Base-by-base conservation (phyloP, 2,329 filamentous ascomycete species). In the Hypoxylon sp. region DNA sequence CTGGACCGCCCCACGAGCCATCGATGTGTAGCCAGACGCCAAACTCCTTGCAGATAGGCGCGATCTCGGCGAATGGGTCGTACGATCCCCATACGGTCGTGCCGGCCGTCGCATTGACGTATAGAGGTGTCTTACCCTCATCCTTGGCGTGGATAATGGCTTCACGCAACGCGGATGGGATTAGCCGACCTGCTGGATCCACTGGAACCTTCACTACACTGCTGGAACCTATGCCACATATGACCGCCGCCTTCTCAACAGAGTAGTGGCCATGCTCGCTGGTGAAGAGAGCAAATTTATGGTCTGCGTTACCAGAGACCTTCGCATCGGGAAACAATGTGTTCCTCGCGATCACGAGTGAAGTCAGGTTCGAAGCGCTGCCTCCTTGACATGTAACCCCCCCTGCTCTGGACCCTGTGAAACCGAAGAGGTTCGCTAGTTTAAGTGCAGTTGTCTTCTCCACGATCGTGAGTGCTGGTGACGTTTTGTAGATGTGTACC, bases 41-140 rank as follows among this genome's bases (percentile, higher is more conserved):
- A 77, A 94, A 86, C 66, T 86, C 85, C 71, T 88, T 86, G 81
- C 93, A 96, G 17, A 98, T 85, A 30, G 82, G 83, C 0, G 90
- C 86, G 69, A 98, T 90, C 2, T 86, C 87, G 11, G 85, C 80
- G 74, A 97, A 91, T 0, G 93, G 92, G 76, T 98, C 95, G 77
- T 91, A 99, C 0, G 92, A 94, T 14, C 96, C 96, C 70, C 95
- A 84, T 1, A 98, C 95, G 0, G 96, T 99, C 0, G 95, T 98
- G 17, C 96, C 96, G 0, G 96, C 95, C 0, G 96, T 98, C 5
- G 95, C 92, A 78, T 98, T 98, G 77, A 98, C 93, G 81, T 97
- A 98, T 68, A 99, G 92, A 0, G 96, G 95, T 0, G 92, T 96
- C 77, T 91, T 89, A 35, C 92, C 93, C 55, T 90, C 85, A 0